Base-by-base conservation (phyloP, 352 stramenopile genomes). In the Aphanomyces cochlioides region DNA sequence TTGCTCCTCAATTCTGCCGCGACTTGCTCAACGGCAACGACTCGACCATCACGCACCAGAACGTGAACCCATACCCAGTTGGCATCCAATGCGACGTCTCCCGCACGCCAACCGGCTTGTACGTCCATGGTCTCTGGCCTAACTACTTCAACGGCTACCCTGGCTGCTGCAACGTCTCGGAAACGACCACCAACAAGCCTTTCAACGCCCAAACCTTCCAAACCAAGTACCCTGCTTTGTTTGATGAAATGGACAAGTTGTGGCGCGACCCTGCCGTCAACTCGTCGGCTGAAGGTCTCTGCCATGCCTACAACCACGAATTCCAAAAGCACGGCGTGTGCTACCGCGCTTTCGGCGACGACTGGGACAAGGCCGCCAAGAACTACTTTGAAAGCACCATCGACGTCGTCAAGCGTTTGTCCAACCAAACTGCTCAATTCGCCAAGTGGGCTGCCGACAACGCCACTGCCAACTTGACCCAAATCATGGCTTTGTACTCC, bases 281-380 rank as follows among this genome's bases (percentile, higher is more conserved):
- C 13, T 82, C 74, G 41, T 76, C 78, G 13, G 82, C 85, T 73
- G 78, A 89, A 71, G 75, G 77, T 66, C 76, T 92, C 7, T 92
- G 85, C 58, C 82, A 92, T 75, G 86, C 89, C 72, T 92, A 90
- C 77, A 80, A 90, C 77, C 85, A 92, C 76, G 83, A 90, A 74
- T 90, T 87, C 78, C 85, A 92, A 76, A 92, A 92, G 77, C 85
- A 92, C 75, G 85, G 85, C 13, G 69, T 90, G 37, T 92, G 85
- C 77, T 92, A 86, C 69, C 81, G 79, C 38, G 83, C 85, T 0
- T 76, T 78, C 17, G 83, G 71, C 4, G 76, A 75, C 17, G 75
- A 92, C 73, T 81, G 79, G 21, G 78, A 82, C 61, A 72, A 78
- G 21, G 78, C 78, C 5, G 78, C 84, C 1, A 80, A 81, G 17